phyloP scores from a whole-genome alignment of 768 basidiomycete species.

The Amanita phalloides region DNA sequence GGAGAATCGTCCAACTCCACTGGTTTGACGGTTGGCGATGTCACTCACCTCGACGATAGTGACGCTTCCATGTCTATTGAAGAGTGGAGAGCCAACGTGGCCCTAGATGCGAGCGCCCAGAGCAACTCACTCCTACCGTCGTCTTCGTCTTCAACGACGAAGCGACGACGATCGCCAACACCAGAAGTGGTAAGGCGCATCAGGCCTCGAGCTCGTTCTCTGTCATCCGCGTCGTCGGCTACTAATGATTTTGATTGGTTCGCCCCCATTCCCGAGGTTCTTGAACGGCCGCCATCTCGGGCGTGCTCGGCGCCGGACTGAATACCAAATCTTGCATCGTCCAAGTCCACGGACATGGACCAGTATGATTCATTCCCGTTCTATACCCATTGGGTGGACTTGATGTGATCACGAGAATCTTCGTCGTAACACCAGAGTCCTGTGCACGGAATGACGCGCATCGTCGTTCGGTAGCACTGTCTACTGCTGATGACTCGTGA shows the following conservation, averaged over 20 bases:
- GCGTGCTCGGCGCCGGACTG: conserved; percentile 2
- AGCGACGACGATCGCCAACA: conserved; percentile 28
- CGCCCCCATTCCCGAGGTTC: conserved; percentile 1
- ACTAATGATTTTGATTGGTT: conserved; percentile 6
- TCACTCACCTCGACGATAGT: conserved; percentile 7
- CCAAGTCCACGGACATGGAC: background rate
- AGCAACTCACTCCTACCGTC: conserved; percentile 1
- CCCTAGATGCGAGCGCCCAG: conserved; percentile 12
- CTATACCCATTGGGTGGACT: conserved; percentile 1
- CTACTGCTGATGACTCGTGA: background rate
- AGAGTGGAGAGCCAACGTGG: conserved; percentile 34
- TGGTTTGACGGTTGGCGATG: conserved; percentile 1
- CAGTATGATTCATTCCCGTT: background rate
- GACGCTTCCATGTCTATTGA: conserved; percentile 21
- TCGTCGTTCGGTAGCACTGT: background rate
- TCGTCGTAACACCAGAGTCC: background rate
- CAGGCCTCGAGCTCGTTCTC: conserved; percentile 9
- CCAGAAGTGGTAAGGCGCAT: conserved; percentile 15
- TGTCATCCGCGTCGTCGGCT: conserved; percentile 6
- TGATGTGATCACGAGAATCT: background rate
- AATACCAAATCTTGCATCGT: background rate
- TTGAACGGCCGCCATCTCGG: conserved; percentile 4
- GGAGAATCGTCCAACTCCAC: conserved; percentile 4
- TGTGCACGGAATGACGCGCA: background rate
- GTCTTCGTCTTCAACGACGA: conserved; percentile 15